These are phyloP conservation scores for Lipomyces japonicus DNA, from an alignment of 805 yeast species.

Conservation along the genomic window DNA sequence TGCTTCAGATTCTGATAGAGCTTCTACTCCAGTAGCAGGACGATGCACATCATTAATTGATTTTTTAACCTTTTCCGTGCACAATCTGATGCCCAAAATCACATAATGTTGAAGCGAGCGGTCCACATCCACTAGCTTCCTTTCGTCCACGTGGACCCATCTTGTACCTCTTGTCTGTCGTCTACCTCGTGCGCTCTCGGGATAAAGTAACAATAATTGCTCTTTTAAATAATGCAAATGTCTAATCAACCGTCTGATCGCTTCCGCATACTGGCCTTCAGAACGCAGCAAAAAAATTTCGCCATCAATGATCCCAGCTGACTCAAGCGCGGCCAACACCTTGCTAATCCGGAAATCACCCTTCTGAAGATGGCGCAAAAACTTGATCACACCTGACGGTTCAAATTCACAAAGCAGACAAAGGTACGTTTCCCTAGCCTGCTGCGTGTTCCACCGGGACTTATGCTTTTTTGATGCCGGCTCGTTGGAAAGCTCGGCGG, in stretches of 20 bases:
- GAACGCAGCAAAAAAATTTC: constrained; percentile 25
- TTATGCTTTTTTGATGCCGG: constrained; percentile 8
- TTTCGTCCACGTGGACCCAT: constrained; percentile 27
- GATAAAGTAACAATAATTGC: constrained; percentile 15
- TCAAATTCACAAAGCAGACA: constrained; percentile 26
- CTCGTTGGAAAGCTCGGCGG: constrained; percentile 15
- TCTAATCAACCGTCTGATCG: constrained; percentile 17
- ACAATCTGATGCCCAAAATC: constrained; percentile 23
- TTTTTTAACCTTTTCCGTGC: constrained; percentile 20
- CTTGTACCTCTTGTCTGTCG: constrained; percentile 9
- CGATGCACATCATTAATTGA: background rate
- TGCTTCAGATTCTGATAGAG: constrained; percentile 19
- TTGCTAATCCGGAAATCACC: constrained; percentile 26
- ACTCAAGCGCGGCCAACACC: constrained; percentile 25
- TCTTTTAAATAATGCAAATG: constrained; percentile 16
- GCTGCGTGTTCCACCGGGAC: constrained; percentile 28
- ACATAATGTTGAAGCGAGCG: constrained; percentile 24
- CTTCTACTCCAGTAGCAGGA: background rate
- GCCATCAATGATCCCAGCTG: constrained; percentile 27
- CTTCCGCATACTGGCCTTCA: constrained; percentile 26
- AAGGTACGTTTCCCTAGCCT: constrained; percentile 29
- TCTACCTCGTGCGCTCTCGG: constrained; percentile 24
- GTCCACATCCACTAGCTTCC: constrained; percentile 20
- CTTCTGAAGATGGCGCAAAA: constrained; percentile 22
- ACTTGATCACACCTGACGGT: constrained; percentile 18